A percentile compares a stretch with the other conserved stretches of the same genome.
These are phyloP conservation scores for Colletotrichum salicis DNA, from an alignment of 2,329 filamentous ascomycete genomes.

Conservation along the genomic window DNA sequence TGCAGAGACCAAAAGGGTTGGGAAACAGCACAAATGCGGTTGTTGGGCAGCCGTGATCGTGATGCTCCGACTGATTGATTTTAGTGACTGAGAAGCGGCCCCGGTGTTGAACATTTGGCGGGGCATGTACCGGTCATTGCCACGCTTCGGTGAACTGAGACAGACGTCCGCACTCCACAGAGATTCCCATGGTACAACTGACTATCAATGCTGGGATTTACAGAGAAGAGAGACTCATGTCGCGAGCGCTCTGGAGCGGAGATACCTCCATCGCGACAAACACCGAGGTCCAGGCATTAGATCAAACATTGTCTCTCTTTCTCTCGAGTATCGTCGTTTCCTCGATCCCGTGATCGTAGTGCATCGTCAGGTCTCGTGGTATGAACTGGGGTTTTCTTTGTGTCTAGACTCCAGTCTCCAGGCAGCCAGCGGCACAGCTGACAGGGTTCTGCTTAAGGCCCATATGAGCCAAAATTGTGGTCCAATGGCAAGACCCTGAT, in stretches of 20 bases:
- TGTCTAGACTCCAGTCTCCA: not conserved
- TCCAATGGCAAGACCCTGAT: conserved; percentile 21
- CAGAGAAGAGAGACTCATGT: not conserved
- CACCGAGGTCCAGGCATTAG: no score
- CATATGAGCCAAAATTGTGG: conserved; percentile 4
- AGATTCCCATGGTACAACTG: not conserved
- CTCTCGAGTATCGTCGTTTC: no score
- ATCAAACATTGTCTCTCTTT: not conserved
- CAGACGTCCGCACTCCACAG: not conserved
- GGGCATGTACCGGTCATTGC: not conserved
- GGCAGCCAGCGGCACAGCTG: conserved; percentile 18
- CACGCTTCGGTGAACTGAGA: not conserved
- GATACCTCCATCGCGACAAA: not conserved
- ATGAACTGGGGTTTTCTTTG: not conserved
- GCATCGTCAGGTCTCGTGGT: not conserved
- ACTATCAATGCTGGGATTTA: not conserved
- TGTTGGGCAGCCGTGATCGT: not conserved
- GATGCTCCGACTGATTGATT: not conserved
- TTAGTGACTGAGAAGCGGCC: not conserved
- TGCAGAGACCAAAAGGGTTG: not conserved
- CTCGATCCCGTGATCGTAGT: not conserved
- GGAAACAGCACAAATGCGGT: not conserved
- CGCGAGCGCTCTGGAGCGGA: not conserved
- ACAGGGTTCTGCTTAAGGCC: conserved; percentile 13
- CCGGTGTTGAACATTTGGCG: not conserved